Evolutionary conservation across 2,329 filamentous ascomycete species (phyloP).

Genomic region (Trichothecium sympodiale): DNA sequence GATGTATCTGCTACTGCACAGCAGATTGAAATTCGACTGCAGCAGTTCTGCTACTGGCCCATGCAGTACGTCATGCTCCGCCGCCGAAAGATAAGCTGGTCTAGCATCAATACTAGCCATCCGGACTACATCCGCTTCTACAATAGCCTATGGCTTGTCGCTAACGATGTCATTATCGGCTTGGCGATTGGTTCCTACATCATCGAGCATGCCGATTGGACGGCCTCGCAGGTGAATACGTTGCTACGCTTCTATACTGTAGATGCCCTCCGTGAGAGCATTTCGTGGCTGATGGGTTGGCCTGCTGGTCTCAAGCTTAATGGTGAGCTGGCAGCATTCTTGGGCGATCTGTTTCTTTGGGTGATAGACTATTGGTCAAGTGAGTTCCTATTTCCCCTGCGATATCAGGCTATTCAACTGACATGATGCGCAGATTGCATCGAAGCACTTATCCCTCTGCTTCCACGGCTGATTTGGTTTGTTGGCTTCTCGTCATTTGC

Average conservation of each 20-base stretch:
- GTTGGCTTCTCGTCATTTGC: constrained; percentile 93
- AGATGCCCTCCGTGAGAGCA: constrained; percentile 75
- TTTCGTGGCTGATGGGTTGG: constrained; percentile 92
- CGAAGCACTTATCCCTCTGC: constrained; percentile 60
- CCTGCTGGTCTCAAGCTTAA: constrained; percentile 93
- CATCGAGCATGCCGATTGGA: constrained; percentile 82
- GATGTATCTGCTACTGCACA: constrained; percentile 95
- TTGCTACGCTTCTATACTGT: constrained; percentile 77
- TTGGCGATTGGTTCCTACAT: constrained; percentile 95
- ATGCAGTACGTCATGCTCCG: constrained; percentile 89
- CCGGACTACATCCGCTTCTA: constrained; percentile 98
- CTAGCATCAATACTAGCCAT: constrained; percentile 88
- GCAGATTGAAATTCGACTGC: constrained; percentile 90
- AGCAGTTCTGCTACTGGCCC: constrained; percentile 99
- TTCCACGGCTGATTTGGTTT: constrained; percentile 83
- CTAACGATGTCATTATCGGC: constrained; percentile 97
- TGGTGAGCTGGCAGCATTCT: constrained; percentile 81
- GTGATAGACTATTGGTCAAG: constrained; percentile 97
- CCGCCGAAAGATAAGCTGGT: constrained; percentile 85
- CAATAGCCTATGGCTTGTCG: constrained; percentile 96
- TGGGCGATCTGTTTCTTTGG: constrained; percentile 94
- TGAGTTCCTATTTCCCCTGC: constrained; percentile 28
- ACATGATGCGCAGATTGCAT: constrained; percentile 51
- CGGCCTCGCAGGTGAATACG: constrained; percentile 67
- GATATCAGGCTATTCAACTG: not conserved